Evolutionary conservation across 2,329 filamentous ascomycete genomes (phyloP).

Genomic region (Penicillium sp.): DNA sequence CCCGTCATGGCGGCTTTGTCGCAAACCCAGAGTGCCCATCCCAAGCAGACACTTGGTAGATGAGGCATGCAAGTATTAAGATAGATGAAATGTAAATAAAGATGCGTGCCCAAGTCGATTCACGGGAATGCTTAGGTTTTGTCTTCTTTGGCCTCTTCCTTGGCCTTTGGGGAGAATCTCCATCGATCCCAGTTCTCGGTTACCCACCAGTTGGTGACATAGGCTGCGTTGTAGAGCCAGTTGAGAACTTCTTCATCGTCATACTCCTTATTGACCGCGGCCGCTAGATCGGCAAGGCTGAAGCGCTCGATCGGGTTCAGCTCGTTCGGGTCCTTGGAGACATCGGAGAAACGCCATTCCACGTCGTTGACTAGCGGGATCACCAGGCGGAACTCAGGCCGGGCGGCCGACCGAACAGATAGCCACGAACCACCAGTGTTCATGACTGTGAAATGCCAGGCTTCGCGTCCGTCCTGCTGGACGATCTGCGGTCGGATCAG

Average conservation of each 20-base stretch:
- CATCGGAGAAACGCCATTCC: constrained; percentile 34
- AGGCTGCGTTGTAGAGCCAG: constrained; percentile 28
- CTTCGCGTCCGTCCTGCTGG: constrained; percentile 19
- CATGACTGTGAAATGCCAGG: constrained; percentile 38
- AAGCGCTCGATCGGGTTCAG: constrained; percentile 23
- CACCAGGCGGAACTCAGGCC: constrained; percentile 28
- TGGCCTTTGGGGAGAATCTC: constrained; percentile 6
- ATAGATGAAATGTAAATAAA: constrained; percentile 4
- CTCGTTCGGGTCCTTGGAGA: constrained; percentile 27
- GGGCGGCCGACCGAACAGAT: constrained; percentile 29
- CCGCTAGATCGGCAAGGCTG: constrained; percentile 21
- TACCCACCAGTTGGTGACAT: constrained; percentile 32
- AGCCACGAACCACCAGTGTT: constrained; percentile 36
- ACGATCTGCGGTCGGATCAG: constrained; percentile 28
- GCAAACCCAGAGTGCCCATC: constrained; percentile 3
- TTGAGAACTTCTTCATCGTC: constrained; percentile 20
- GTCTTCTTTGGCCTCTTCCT: neutral
- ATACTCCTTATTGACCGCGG: constrained; percentile 18
- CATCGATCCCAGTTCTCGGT: constrained; percentile 30
- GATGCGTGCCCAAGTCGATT: neutral
- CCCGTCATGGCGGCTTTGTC: neutral
- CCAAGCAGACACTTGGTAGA: constrained; percentile 1
- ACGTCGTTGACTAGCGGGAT: constrained; percentile 32
- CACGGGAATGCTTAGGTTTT: neutral
- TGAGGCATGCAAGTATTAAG: constrained; percentile 9